phyloP scores from a whole-genome alignment of 1,139 yeast species.

The Torulaspora globosa region DNA sequence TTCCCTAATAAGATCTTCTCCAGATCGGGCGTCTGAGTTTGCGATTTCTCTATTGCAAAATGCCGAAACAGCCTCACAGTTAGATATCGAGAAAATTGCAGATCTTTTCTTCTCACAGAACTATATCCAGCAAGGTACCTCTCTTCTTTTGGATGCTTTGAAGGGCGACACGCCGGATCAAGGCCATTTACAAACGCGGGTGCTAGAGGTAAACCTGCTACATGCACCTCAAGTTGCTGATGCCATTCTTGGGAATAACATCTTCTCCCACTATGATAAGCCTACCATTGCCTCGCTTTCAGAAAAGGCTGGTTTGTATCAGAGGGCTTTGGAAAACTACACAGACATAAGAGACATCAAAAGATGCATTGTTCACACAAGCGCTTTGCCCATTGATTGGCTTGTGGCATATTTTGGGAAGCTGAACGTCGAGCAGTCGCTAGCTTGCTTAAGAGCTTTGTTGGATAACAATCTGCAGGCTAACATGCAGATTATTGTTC shows the following conservation, averaged over 20 bases:
- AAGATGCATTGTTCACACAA: constrained; percentile 87
- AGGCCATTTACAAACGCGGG: constrained; percentile 92
- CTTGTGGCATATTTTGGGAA: constrained; percentile 88
- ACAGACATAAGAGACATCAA: constrained; percentile 93
- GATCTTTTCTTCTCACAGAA: constrained; percentile 95
- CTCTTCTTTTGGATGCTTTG: constrained; percentile 93
- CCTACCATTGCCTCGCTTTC: constrained; percentile 88
- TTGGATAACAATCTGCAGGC: constrained; percentile 76
- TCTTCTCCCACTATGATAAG: constrained; percentile 94
- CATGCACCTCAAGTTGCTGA: constrained; percentile 99
- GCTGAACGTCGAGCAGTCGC: constrained; percentile 88
- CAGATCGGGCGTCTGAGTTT: constrained; percentile 98
- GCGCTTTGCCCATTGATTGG: constrained; percentile 89
- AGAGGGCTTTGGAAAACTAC: constrained; percentile 93
- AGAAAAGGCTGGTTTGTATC: constrained; percentile 90
- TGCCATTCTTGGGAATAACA: constrained; percentile 92
- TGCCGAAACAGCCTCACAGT: constrained; percentile 54
- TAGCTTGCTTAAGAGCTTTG: constrained; percentile 83
- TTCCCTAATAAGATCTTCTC: constrained; percentile 83
- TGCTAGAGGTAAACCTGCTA: constrained; percentile 84
- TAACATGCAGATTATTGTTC: constrained; percentile 89
- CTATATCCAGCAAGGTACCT: constrained; percentile 96
- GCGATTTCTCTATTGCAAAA: constrained; percentile 77
- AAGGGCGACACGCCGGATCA: constrained; percentile 93
- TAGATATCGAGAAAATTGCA: constrained; percentile 81